These are phyloP conservation scores for Aspergillus ibericus DNA, from an alignment of 2,329 filamentous ascomycete genomes.

Conservation along the genomic window DNA sequence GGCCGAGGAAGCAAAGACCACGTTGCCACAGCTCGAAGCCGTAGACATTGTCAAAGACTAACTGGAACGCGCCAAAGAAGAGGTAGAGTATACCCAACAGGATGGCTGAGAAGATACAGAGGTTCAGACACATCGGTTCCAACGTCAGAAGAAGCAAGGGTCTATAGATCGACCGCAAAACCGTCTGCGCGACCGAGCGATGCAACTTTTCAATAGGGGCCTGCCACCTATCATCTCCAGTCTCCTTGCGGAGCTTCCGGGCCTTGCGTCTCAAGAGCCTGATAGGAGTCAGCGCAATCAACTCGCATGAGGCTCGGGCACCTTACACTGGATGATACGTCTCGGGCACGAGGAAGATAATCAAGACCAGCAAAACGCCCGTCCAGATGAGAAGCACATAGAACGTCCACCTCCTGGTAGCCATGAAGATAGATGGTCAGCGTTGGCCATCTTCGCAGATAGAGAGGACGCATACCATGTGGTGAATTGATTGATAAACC, in stretches of 20 bases:
- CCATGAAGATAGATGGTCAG: background rate
- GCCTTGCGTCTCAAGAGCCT: constrained; percentile 71
- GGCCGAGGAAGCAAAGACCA: constrained; percentile 71
- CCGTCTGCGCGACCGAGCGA: constrained; percentile 64
- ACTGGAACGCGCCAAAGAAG: constrained; percentile 83
- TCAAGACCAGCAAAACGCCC: constrained; percentile 60
- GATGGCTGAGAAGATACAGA: constrained; percentile 80
- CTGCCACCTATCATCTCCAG: constrained; percentile 72
- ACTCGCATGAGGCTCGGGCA: background rate
- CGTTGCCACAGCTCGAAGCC: constrained; percentile 76
- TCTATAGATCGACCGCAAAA: constrained; percentile 59
- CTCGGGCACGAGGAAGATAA: constrained; percentile 76
- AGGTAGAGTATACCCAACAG: constrained; percentile 86
- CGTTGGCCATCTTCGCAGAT: background rate
- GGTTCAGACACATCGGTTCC: constrained; percentile 81
- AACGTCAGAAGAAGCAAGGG: constrained; percentile 77
- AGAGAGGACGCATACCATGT: constrained; percentile 52
- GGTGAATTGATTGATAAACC: constrained; percentile 76
- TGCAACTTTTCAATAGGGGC: constrained; percentile 74
- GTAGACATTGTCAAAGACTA: constrained; percentile 74
- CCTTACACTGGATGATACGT: constrained; percentile 67
- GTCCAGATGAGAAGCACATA: constrained; percentile 84
- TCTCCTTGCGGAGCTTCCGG: constrained; percentile 66
- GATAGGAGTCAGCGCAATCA: background rate
- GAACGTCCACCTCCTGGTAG: constrained; percentile 69